Base-by-base conservation (phyloP, 805 yeast species). In the Candida nemodendra region DNA sequence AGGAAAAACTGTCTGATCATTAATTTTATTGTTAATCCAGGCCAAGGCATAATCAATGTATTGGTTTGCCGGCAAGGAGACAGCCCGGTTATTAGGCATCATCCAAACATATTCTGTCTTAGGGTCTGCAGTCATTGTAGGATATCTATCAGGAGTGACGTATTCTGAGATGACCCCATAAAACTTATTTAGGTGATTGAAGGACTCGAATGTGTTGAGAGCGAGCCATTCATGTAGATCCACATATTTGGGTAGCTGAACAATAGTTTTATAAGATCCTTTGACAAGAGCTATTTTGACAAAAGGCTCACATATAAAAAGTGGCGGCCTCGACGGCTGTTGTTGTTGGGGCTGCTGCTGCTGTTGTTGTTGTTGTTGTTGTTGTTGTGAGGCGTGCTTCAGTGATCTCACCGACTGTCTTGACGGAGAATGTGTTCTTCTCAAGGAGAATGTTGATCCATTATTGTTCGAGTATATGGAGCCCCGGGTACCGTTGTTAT, bases 151-250 rank as follows among this genome's bases (percentile, higher is more conserved):
- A 0, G 95, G 90, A 2, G 95, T 88, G 27, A 91, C 87, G 52
- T 86, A 89, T 51, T 91, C 98, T 2, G 89, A 76, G 30, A 93
- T 76, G n/a, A 89, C 84, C 1, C 93, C 95, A 59, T 87, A 89
- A 54, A 91, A 89, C 56, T 85, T 93, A 50, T 85, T 84, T 41
- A 93, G 64, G 54, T 87, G 88, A 34, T 84, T 84, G 66, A 82
- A 88, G 49, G 87, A 77, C 62, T 93, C 99, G 62, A 90, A 90
- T 5, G 87, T 79, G 59, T 89, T 93, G 39, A 93, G 74, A 1
- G 98, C 96, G 13, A 93, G 70, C 99, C 99, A 93, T 61, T 93
- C 99, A 38, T 89, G 86, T 42, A 78, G 73, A 55, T 93, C 98
- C 9, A 95, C 97, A 57, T 91, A 91, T 57, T 87, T 88, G 14